These are phyloP conservation scores for Penicillium sp. DNA, from an alignment of 2,329 filamentous ascomycete species.

Conservation along the genomic window DNA sequence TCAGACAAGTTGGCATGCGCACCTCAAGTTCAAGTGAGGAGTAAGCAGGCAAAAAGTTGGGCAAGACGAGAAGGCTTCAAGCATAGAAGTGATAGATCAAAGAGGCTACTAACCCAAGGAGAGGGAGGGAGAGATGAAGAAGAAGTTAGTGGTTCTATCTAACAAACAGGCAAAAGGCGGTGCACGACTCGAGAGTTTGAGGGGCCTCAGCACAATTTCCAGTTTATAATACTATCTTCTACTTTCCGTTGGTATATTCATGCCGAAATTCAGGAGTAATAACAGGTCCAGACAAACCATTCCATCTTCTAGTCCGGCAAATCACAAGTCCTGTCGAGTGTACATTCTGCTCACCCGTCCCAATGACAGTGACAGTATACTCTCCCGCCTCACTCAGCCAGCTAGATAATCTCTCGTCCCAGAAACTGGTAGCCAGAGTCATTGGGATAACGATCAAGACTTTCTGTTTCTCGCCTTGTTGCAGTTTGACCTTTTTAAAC, in stretches of 20 bases:
- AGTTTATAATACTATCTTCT: neutral
- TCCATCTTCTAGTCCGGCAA: neutral
- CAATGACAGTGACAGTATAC: neutral
- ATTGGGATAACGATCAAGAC: neutral
- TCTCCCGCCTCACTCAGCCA: conserved; percentile 1
- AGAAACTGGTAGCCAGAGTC: neutral
- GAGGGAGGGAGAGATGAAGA: too few relatives aligned
- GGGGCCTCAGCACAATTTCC: too few relatives aligned
- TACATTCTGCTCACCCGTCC: neutral
- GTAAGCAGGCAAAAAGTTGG: too few relatives aligned
- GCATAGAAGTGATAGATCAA: too few relatives aligned
- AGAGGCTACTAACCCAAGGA: too few relatives aligned
- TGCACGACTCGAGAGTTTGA: too few relatives aligned
- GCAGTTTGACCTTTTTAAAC: conserved; percentile 1
- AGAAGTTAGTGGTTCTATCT: too few relatives aligned
- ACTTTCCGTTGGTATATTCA: neutral
- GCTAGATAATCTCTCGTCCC: neutral
- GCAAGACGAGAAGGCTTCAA: too few relatives aligned
- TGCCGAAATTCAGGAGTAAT: neutral
- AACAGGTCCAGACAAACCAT: neutral
- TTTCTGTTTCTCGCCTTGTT: neutral
- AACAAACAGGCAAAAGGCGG: too few relatives aligned
- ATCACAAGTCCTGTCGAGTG: neutral
- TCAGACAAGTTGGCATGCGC: too few relatives aligned
- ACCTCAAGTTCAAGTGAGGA: too few relatives aligned